phyloP scores from a whole-genome alignment of 805 yeast genomes.

The Clavispora vitiphila region DNA sequence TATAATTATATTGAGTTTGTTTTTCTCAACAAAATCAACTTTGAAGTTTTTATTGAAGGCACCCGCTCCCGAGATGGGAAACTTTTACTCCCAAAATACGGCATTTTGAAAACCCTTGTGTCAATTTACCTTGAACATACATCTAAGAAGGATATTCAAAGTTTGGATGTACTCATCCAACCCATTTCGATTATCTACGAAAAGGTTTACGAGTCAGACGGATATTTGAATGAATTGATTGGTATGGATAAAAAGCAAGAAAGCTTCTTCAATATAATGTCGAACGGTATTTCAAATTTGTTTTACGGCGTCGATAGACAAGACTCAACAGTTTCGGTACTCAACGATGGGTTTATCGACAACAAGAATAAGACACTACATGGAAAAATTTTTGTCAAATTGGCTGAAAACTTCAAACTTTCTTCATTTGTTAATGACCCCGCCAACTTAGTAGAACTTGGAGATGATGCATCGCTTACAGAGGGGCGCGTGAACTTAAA shows the following conservation, averaged over 20 bases:
- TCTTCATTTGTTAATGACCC: slow-evolving; percentile 23
- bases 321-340: slow-evolving; percentile 1
- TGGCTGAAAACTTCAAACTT: slow-evolving; percentile 29
- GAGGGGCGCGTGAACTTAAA: slow-evolving; percentile 33
- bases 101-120: slow-evolving; percentile 49
- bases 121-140: slow-evolving; percentile 42
- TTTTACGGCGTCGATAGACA: slow-evolving; percentile 11
- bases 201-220: slow-evolving; percentile 50
- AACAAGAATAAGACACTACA: slow-evolving; percentile 23
- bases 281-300: slow-evolving; percentile 32
- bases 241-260: slow-evolving; percentile 56
- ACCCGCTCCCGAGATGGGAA: slow-evolving; percentile 65
- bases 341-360: slow-evolving; percentile 24
- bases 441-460: slow-evolving; percentile 7
- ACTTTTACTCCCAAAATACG: slow-evolving; percentile 56
- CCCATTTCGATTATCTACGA: slow-evolving; percentile 60
- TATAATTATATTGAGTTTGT: slow-evolving; percentile 45
- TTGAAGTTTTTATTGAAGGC: slow-evolving; percentile 65
- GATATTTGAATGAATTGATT: slow-evolving; percentile 51
- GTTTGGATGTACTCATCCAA: slow-evolving; percentile 36
- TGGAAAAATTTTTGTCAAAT: slow-evolving; percentile 34
- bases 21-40: slow-evolving; percentile 42
- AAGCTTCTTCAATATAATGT: slow-evolving; percentile 35
- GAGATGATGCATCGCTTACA: slow-evolving; percentile 19
- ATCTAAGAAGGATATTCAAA: slow-evolving; percentile 9